These are phyloP conservation scores for Cicer cuneatum DNA, from an alignment of 306 rosid genomes.

Conservation along the genomic window DNA sequence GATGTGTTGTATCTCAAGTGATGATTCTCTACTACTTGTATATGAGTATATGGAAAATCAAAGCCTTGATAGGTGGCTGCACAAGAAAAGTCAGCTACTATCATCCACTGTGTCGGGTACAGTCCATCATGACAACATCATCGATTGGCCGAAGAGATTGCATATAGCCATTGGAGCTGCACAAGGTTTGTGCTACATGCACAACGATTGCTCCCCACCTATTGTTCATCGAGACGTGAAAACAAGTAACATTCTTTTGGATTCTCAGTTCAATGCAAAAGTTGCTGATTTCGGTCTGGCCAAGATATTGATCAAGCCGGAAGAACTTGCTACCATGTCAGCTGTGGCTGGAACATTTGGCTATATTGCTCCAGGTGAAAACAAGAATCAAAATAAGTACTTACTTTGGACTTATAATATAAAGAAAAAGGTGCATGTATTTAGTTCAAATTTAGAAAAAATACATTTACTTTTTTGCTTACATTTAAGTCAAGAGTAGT, in stretches of 20 bases:
- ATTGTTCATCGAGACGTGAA: constrained; percentile 51
- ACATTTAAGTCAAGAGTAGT: too few species aligned
- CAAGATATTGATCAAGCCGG: constrained; percentile 44
- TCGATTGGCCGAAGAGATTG: constrained; percentile 54
- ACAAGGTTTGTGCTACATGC: constrained; percentile 53
- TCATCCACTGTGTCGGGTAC: background rate
- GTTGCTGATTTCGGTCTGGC: constrained; percentile 54
- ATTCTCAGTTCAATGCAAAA: constrained; percentile 50
- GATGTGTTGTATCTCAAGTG: constrained; percentile 48
- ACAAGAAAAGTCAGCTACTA: constrained; percentile 25
- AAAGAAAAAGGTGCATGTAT: too few species aligned
- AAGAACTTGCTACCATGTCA: constrained; percentile 46
- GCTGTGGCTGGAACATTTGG: constrained; percentile 51
- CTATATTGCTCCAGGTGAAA: constrained; percentile 51
- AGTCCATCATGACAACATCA: constrained; percentile 5
- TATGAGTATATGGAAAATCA: constrained; percentile 45
- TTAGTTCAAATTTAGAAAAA: too few species aligned
- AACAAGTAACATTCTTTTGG: constrained; percentile 53
- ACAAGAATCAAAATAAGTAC: background rate
- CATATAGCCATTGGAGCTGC: constrained; percentile 50
- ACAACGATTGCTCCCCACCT: constrained; percentile 49
- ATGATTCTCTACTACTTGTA: constrained; percentile 47
- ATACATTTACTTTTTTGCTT: too few species aligned
- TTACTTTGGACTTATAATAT: too few species aligned
- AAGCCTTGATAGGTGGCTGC: constrained; percentile 49